phyloP scores from a whole-genome alignment of 345 rosid genomes.

The Lepidium aucheri region DNA sequence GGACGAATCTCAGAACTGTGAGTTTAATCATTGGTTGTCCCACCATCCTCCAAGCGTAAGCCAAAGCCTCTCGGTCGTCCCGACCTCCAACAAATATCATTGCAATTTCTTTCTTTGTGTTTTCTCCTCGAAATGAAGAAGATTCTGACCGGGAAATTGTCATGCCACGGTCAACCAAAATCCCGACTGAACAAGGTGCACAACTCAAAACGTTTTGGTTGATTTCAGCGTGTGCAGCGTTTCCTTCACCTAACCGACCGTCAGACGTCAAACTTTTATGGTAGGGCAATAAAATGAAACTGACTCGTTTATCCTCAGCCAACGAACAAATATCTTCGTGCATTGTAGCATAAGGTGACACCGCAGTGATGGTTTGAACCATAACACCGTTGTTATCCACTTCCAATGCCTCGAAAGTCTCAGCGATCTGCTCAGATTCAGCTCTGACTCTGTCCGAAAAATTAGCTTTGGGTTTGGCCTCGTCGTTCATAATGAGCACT shows the following conservation, averaged over 20 bases:
- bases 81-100: conserved; percentile 52
- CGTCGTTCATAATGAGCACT: conserved; percentile 47
- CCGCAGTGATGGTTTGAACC: conserved; percentile 38
- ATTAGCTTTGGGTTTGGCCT: conserved; percentile 5
- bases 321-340: conserved; percentile 53
- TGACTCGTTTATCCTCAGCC: conserved; percentile 49
- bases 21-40: conserved; percentile 25
- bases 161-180: conserved; percentile 50
- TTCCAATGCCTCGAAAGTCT: conserved; percentile 30
- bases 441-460: conserved; percentile 20
- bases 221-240: conserved; percentile 25
- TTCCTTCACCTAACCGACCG: conserved; percentile 34
- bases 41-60: conserved; percentile 56
- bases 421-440: conserved; percentile 31
- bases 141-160: conserved; percentile 4
- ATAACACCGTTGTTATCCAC: conserved; percentile 3
- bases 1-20: conserved; percentile 42
- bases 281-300: conserved; percentile 54
- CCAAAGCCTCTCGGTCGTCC: conserved; percentile 65
- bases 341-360: conserved; percentile 54
- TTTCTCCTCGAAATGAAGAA: not conserved
- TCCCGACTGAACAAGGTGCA: conserved; percentile 54
- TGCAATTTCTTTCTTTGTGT: conserved; percentile 1
- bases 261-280: conserved; percentile 25
- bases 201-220: conserved; percentile 37